Base-by-base conservation (phyloP, 1,284 basidiomycete genomes). In the Meripilus lineatus region DNA sequence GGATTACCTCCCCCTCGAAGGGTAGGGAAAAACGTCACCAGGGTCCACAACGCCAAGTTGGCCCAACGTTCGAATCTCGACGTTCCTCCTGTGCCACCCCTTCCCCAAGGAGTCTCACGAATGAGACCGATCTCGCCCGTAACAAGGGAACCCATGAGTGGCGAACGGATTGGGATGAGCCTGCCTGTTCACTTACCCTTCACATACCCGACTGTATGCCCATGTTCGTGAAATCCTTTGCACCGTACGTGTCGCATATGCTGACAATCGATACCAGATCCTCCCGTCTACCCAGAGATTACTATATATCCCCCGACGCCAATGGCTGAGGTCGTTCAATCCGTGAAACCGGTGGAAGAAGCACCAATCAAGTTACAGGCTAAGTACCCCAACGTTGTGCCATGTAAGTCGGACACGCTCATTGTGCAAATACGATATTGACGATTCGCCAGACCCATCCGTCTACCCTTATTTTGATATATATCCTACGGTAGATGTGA, bases 381-480 rank as follows among this genome's bases (percentile, higher is more conserved):
- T n/a, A n/a, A n/a, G n/a, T n/a, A n/a, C n/a, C n/a, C n/a, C n/a
- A n/a, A n/a, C n/a, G n/a, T n/a, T n/a, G n/a, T n/a, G n/a, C n/a
- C n/a, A n/a, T n/a, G n/a, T n/a, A n/a, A n/a, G n/a, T n/a, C n/a
- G n/a, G n/a, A n/a, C n/a, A n/a, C n/a, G n/a, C 20, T 20, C 28
- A 15, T 23, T n/a, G 22, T 38, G 15, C 13, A 25, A 25, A 20
- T 8, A 6, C 33, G 34, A 20, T 4, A 10, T 15, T 38, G 20
- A 18, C 28, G 34, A 38, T n/a, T 8, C 37, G 8, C 3, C 37
- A 61, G 58, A 59, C 43, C 55, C 51, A 13, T 42, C 54, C 8
- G 52, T 53, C n/a, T 76, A 75, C 50, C 71, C 72, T 24, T 38
- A 63, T 54, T 56, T 68, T 24, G 59, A 62, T 39, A 42, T 62